Conservation (phyloP, 257 asterid genomes). For the Voacanga thouarsii region DNA sequence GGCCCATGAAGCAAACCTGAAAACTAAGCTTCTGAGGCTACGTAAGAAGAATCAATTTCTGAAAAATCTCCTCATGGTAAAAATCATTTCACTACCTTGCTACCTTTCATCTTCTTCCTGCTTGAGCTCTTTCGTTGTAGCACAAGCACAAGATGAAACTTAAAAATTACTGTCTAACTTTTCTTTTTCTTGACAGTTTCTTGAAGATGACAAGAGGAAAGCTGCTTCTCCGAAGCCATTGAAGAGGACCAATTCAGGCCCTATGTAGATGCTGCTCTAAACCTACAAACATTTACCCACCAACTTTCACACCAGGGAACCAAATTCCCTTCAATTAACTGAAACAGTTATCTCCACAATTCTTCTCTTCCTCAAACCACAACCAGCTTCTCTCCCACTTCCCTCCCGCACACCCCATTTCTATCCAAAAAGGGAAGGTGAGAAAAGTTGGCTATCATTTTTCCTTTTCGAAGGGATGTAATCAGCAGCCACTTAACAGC, state of each 20-base stretch:
- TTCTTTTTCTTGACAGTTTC: conserved; percentile 10
- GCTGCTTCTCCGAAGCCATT: conserved; percentile 18
- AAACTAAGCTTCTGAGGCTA: conserved; percentile 22
- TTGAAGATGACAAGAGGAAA: conserved; percentile 20
- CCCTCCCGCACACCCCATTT: not conserved
- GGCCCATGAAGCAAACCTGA: conserved; percentile 25
- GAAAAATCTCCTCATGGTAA: conserved; percentile 27
- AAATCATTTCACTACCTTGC: not conserved
- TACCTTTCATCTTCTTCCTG: not conserved
- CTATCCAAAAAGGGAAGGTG: not conserved
- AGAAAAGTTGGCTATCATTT: not conserved
- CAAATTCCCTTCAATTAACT: not conserved
- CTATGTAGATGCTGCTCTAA: conserved; percentile 9
- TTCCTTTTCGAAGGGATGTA: not conserved
- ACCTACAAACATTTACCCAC: not conserved
- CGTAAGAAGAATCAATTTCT: conserved; percentile 20
- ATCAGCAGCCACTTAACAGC: not conserved
- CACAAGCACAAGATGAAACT: not conserved
- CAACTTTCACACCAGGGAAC: not conserved
- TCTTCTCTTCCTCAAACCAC: not conserved
- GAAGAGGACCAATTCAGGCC: conserved; percentile 33
- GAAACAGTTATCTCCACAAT: not conserved
- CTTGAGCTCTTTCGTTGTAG: not conserved
- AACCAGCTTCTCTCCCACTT: not conserved
- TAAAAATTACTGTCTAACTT: not conserved